phyloP scores from a whole-genome alignment of 805 yeast species.

The Limtongia smithiae region DNA sequence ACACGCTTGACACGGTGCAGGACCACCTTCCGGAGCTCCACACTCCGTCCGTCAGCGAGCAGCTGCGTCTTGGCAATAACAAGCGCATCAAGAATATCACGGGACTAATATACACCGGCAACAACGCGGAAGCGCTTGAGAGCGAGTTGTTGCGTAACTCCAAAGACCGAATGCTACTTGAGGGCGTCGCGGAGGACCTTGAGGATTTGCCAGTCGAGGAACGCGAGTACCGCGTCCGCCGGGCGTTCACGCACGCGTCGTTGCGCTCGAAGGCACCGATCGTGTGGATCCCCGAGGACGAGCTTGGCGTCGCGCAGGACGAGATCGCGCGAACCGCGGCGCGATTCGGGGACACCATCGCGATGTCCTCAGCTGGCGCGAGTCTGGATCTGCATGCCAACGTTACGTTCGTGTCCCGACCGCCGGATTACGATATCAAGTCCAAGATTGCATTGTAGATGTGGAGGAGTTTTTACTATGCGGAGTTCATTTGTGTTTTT shows the following conservation, averaged over 20 bases:
- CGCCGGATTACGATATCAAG: conserved; percentile 33
- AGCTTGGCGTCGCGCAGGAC: conserved; percentile 39
- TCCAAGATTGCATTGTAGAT: conserved; percentile 26
- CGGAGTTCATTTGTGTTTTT: not conserved
- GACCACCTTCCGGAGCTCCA: conserved; percentile 9
- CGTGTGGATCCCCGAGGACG: conserved; percentile 47
- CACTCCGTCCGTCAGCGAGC: conserved; percentile 5
- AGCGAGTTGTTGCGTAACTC: conserved; percentile 19
- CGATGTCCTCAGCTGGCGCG: conserved; percentile 35
- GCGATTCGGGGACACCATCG: conserved; percentile 31
- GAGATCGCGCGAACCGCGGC: conserved; percentile 34
- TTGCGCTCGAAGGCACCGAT: conserved; percentile 35
- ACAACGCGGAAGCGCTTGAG: conserved; percentile 10
- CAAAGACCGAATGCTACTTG: conserved; percentile 28
- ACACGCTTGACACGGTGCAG: conserved; percentile 2
- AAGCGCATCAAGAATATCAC: conserved; percentile 12
- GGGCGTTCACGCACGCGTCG: conserved; percentile 37
- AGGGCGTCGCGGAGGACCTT: conserved; percentile 33
- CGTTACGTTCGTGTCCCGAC: conserved; percentile 30
- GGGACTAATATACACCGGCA: conserved; percentile 23
- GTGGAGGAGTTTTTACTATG: not conserved
- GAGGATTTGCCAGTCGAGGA: conserved; percentile 30
- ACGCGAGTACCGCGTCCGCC: conserved; percentile 30
- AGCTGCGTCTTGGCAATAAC: not conserved
- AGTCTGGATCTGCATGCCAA: conserved; percentile 29